phyloP scores from a whole-genome alignment of 805 yeast genomes.

The Ogataea paraovalis region DNA sequence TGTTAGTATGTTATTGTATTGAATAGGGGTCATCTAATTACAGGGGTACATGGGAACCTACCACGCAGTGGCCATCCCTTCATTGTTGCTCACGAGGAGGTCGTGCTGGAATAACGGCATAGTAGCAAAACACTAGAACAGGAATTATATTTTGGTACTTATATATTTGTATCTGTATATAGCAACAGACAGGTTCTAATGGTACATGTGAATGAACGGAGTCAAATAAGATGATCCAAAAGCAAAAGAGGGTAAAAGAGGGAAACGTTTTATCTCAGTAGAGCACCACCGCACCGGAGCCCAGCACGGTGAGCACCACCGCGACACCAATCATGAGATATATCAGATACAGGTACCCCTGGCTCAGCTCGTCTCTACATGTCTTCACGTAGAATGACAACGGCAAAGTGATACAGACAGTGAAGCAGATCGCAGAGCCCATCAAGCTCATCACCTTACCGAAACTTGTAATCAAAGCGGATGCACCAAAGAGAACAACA shows the following conservation, averaged over 20 bases:
- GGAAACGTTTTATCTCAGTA: conserved; percentile 2
- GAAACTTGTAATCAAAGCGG: conserved; percentile 70
- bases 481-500: conserved; percentile 49
- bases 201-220: not conserved
- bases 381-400: conserved; percentile 62
- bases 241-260: not conserved
- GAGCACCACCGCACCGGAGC: conserved; percentile 52
- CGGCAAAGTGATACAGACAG: conserved; percentile 77
- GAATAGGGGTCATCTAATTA: not conserved
- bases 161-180: not conserved
- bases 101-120: conserved; percentile 16
- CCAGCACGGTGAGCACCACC: conserved; percentile 47
- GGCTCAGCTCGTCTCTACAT: conserved; percentile 41
- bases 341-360: too few relatives aligned
- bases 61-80: conserved; percentile 29
- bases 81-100: conserved; percentile 12
- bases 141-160: not conserved
- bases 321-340: conserved; percentile 42
- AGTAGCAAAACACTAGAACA: not conserved
- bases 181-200: not conserved
- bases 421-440: conserved; percentile 77
- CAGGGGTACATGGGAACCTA: conserved; percentile 8
- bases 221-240: not conserved
- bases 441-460: conserved; percentile 77
- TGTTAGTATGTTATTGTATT: not conserved